Base-by-base conservation (phyloP, 345 rosid species). In the Camelina neglecta region DNA sequence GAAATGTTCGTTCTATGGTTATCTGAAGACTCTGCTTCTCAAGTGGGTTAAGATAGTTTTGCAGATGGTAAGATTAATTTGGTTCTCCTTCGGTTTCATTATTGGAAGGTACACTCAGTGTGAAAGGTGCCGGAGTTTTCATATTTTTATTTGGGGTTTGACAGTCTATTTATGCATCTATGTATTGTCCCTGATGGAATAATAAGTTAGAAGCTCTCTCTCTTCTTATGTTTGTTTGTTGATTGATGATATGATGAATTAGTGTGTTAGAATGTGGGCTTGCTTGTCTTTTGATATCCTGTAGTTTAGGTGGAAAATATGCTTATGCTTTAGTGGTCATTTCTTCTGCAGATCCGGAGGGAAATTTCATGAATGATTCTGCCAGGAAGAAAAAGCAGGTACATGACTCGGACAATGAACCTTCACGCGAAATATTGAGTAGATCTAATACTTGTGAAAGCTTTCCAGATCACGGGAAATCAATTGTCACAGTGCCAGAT, bases 361-460 rank as follows among this genome's bases (percentile, higher is more conserved):
- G 64, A 49, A 64, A 74, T 18, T 63, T 67, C 63, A 38, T 11
- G 73, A 82, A 67, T 80, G 86, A 71, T 60, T 53, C 73, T 35
- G 54, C 57, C 47, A 49, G 68, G 79, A 81, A 76, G 74, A 59
- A 65, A 45, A 82, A 71, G 72, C 80, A 78, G 76, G 69, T 77
- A 69, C 79, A 75, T 79, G 71, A 59, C 33, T 72, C 78, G 41
- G 83, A 71, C 53, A 65, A 75, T 36, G 83, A 77, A 56, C 72
- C 54, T 48, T 84, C 81, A 36, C 62, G 79, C 58, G 44, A 76
- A 77, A 71, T 75, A 24, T 80, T 72, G 76, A 77, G 77, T 81
- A 71, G 67, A 72, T 78, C 74, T 57, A 69, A 79, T 57, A 57
- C 68, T 75, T 76, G 73, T 86, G 82, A 84, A 82, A 85, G 75